These are phyloP conservation scores for Microcyclospora pomicola DNA, from an alignment of 2,329 filamentous ascomycete species.

Conservation along the genomic window DNA sequence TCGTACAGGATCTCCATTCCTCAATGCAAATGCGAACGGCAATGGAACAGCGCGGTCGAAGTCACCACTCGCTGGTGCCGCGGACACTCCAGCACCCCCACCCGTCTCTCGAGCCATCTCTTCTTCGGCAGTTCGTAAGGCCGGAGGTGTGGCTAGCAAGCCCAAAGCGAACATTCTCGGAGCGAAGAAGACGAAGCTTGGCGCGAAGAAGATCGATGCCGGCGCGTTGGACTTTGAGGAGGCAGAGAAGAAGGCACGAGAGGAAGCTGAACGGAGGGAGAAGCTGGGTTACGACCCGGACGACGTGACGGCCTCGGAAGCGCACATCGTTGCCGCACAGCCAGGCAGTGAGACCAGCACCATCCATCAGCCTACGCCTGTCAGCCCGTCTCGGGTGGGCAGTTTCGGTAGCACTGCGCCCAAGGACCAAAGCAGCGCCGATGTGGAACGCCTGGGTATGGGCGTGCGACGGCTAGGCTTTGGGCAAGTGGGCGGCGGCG, in stretches of 20 bases:
- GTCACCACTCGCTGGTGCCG: conserved; percentile 56
- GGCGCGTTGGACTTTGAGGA: conserved; percentile 87
- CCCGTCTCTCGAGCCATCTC: conserved; percentile 60
- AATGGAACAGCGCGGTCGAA: conserved; percentile 52
- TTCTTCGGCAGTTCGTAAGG: conserved; percentile 72
- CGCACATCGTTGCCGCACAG: conserved; percentile 32
- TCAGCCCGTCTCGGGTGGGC: conserved; percentile 47
- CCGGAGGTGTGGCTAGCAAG: conserved; percentile 45
- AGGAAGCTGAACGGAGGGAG: conserved; percentile 89
- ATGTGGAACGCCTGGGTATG: conserved; percentile 83
- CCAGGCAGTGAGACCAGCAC: conserved; percentile 34
- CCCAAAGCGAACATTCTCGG: conserved; percentile 55
- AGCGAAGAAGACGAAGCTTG: conserved; percentile 47
- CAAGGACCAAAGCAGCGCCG: conserved; percentile 49
- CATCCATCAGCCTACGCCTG: conserved; percentile 62
- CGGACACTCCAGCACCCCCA: conserved; percentile 40
- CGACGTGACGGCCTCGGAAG: conserved; percentile 49
- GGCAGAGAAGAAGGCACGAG: conserved; percentile 90
- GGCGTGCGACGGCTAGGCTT: conserved; percentile 75
- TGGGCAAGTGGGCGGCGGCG: conserved; percentile 58
- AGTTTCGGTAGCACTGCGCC: conserved; percentile 48
- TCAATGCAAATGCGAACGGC: conserved; percentile 54
- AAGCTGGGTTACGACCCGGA: conserved; percentile 93
- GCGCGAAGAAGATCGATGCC: conserved; percentile 59
- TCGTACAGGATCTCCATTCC: conserved; percentile 79